phyloP scores from a whole-genome alignment of 768 basidiomycete species.

The Pleurotus sapidus region DNA sequence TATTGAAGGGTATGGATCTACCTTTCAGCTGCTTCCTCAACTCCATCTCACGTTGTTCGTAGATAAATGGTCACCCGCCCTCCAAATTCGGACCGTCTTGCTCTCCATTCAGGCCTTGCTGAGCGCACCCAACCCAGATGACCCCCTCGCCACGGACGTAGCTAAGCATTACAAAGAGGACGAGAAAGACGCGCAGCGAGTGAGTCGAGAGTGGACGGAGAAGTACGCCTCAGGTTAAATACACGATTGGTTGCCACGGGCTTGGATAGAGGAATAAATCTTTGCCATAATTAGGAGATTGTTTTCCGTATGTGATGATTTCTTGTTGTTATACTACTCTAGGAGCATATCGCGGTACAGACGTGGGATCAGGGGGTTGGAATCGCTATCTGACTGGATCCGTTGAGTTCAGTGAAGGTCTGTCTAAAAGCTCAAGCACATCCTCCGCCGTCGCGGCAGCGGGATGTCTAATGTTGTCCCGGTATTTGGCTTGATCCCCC shows the following conservation, averaged over 20 bases:
- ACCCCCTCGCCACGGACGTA: slow-evolving; percentile 90
- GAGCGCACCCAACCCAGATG: slow-evolving; percentile 95
- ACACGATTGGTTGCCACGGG: neutral
- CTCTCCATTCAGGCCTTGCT: slow-evolving; percentile 97
- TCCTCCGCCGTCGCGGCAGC: too few species aligned
- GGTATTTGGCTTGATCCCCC: too few species aligned
- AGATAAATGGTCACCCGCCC: slow-evolving; percentile 99
- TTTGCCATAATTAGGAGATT: too few species aligned
- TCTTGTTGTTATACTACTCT: too few species aligned
- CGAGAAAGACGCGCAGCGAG: slow-evolving; percentile 88
- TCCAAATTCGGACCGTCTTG: slow-evolving; percentile 97
- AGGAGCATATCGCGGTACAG: too few species aligned
- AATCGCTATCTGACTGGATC: too few species aligned
- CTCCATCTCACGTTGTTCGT: slow-evolving; percentile 4
- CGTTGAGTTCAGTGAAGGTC: too few species aligned
- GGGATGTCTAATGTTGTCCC: too few species aligned
- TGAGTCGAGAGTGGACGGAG: slow-evolving; percentile 95
- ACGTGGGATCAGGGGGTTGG: too few species aligned
- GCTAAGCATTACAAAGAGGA: slow-evolving; percentile 99
- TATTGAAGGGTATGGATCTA: slow-evolving; percentile 76
- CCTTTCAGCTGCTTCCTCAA: neutral
- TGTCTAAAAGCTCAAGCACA: too few species aligned
- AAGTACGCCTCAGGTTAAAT: slow-evolving; percentile 57
- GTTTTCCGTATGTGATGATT: too few species aligned
- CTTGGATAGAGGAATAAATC: too few species aligned